Evolutionary conservation across 176 grass and related monocot species (phyloP), one percentile per base, ranked within the genome.

Genomic region (Oryza australiensis): DNA sequence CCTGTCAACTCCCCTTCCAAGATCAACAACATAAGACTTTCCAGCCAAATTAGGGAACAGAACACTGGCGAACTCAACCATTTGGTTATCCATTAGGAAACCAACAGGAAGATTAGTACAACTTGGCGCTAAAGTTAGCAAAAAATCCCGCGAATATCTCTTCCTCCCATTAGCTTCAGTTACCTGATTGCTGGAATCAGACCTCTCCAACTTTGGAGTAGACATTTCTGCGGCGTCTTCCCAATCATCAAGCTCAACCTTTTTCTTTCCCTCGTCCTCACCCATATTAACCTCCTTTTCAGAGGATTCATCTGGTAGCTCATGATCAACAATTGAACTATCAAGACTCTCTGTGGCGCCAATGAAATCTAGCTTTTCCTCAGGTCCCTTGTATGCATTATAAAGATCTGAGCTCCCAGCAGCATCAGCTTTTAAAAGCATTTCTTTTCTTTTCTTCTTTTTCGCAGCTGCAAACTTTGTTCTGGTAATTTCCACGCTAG

Each of bases 341-440:
- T 81, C 80, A 41, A 53, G 51, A 66, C 16, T 70, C 59, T 92
- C 88, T 57, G 68, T 5, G 45, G 42, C 67, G 26, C 11, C 83
- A 53, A 40, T 32, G 79, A 42, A 63, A 68, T 94, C 90, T 14
- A 72, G 32, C 16, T 86, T 92, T 80, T 98, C 95, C 68, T 98
- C 86, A 26, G 92, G 90, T 43, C 95, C 90, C 51, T 93, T 98
- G 72, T 94, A 98, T 67, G 95, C 95, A 82, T 92, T 98, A 75
- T 98, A 98, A 84, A 98, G 89, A 80, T 98, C 95, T 74, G 92
- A 93, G 70, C 53, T 84, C 66, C 92, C 95, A 7, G 92, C 95
- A 24, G 95, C 95, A 93, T 98, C 95, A 71, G 95, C 95, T 87
- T 94, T 98, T 26, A 88, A 91, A 70, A 93, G 90, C 77, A 98